Evolutionary conservation across 768 basidiomycete species (phyloP).

Genomic region (Gloeophyllum trabeum): DNA sequence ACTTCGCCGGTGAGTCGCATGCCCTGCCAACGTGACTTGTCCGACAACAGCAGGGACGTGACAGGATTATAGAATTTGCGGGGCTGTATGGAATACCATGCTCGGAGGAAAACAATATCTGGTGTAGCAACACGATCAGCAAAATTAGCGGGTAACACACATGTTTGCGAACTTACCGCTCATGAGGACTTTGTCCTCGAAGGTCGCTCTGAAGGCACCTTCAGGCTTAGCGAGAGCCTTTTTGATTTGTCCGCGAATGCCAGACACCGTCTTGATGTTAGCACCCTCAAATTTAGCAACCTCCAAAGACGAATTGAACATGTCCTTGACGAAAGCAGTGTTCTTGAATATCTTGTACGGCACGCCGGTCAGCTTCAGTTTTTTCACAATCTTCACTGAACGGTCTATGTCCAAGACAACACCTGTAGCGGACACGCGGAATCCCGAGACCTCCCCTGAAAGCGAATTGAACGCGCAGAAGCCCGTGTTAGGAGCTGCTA

Average conservation of each 20-base stretch:
- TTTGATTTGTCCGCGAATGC: conserved; percentile 94
- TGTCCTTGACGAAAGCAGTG: conserved; percentile 95
- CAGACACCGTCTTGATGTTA: conserved; percentile 90
- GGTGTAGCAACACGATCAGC: conserved; percentile 1
- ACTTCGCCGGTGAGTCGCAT: conserved; percentile 96
- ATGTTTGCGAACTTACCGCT: conserved; percentile 52
- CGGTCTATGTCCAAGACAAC: conserved; percentile 91
- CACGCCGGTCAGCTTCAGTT: conserved; percentile 89
- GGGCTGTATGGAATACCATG: conserved; percentile 95
- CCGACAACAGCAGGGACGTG: conserved; percentile 75
- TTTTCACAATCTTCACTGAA: conserved; percentile 94
- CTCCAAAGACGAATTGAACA: conserved; percentile 90
- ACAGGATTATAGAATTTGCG: conserved; percentile 96
- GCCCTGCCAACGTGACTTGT: conserved; percentile 79
- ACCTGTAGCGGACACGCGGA: conserved; percentile 88
- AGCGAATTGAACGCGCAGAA: conserved; percentile 96
- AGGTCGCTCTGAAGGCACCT: conserved; percentile 91
- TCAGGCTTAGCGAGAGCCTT: conserved; percentile 93
- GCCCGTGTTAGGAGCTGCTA: conserved; percentile 85
- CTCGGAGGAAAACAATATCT: conserved; percentile 93
- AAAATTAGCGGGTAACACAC: neutral
- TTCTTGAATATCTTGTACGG: conserved; percentile 99
- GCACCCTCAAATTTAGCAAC: conserved; percentile 99
- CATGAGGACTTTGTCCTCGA: conserved; percentile 96
- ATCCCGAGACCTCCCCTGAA: conserved; percentile 51